A percentile compares a stretch with the other conserved stretches of the same genome.
Conservation (phyloP, 2,329 filamentous ascomycete species). For the Verticillium klebahnii region DNA sequence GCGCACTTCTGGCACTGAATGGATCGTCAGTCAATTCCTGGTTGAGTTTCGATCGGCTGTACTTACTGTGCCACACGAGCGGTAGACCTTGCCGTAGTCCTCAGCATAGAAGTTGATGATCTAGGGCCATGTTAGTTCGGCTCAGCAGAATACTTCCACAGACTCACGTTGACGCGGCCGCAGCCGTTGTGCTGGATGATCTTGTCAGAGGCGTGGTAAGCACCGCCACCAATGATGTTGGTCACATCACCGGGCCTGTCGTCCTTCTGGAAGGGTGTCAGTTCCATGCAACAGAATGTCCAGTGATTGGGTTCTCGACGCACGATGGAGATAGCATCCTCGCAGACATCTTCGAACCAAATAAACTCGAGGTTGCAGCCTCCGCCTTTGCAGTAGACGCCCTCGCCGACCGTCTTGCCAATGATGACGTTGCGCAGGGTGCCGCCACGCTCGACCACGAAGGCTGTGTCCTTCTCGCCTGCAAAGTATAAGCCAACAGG, state of each 20-base stretch:
- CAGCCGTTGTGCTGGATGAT: constrained; percentile 34
- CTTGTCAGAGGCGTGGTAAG: constrained; percentile 31
- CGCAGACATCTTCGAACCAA: constrained; percentile 21
- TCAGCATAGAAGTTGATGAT: constrained; percentile 36
- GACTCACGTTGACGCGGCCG: constrained; percentile 21
- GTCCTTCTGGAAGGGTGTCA: constrained; percentile 12
- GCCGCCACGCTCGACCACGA: constrained; percentile 14
- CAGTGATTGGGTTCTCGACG: neutral
- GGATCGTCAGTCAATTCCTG: neutral
- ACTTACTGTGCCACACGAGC: constrained; percentile 34
- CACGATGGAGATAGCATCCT: constrained; percentile 18
- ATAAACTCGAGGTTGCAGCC: constrained; percentile 20
- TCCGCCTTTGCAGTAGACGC: constrained; percentile 21
- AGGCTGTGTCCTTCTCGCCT: constrained; percentile 15
- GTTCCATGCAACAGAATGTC: neutral
- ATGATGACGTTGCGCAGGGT: constrained; percentile 18
- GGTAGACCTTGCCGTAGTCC: constrained; percentile 42
- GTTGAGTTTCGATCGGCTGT: constrained; percentile 11
- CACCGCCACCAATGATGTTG: constrained; percentile 33
- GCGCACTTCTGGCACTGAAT: constrained; percentile 6
- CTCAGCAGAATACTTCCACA: neutral
- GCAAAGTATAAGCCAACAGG: neutral
- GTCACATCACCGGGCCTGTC: constrained; percentile 16
- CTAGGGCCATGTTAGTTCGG: neutral
- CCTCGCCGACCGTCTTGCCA: constrained; percentile 14